Conservation (phyloP, 1,284 basidiomycete genomes). For the Sphagnurus paluster region DNA sequence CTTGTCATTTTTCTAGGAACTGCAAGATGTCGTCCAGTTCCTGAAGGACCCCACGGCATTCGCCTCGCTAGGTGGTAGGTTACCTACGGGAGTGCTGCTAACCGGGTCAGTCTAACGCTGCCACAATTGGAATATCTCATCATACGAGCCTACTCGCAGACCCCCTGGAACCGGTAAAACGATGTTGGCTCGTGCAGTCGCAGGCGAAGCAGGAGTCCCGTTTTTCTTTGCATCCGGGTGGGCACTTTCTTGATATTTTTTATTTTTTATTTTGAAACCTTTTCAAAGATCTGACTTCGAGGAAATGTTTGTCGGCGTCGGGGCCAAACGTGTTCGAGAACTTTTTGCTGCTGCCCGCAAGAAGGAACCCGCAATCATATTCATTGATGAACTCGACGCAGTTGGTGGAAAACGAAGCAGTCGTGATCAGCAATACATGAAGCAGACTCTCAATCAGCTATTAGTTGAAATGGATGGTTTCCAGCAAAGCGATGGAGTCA, state of each 20-base stretch:
- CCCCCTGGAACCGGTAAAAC: slow-evolving; percentile 96
- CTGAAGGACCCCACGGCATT: slow-evolving; percentile 89
- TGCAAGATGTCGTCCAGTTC: slow-evolving; percentile 92
- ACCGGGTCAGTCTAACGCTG: slow-evolving; percentile 57
- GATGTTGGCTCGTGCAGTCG: slow-evolving; percentile 92
- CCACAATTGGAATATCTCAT: not conserved
- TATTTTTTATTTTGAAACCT: slow-evolving; percentile 18
- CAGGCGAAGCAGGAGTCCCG: slow-evolving; percentile 95
- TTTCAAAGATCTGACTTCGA: slow-evolving; percentile 87
- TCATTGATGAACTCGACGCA: slow-evolving; percentile 93
- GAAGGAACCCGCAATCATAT: slow-evolving; percentile 93
- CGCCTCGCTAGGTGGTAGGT: slow-evolving; percentile 84
- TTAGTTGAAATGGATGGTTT: slow-evolving; percentile 96
- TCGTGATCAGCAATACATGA: slow-evolving; percentile 87
- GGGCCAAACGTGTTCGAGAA: slow-evolving; percentile 95
- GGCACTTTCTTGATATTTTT: slow-evolving; percentile 19
- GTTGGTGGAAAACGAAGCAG: slow-evolving; percentile 91
- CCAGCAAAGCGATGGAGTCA: slow-evolving; percentile 86
- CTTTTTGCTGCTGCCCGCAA: slow-evolving; percentile 94
- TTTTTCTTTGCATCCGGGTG: slow-evolving; percentile 88
- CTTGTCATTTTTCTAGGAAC: slow-evolving; percentile 53
- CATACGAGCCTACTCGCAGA: slow-evolving; percentile 25
- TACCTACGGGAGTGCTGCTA: slow-evolving; percentile 90
- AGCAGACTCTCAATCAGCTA: slow-evolving; percentile 92
- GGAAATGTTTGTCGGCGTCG: slow-evolving; percentile 96